phyloP scores from a whole-genome alignment of 345 rosid genomes.

The Mallotus nudiflorus region DNA sequence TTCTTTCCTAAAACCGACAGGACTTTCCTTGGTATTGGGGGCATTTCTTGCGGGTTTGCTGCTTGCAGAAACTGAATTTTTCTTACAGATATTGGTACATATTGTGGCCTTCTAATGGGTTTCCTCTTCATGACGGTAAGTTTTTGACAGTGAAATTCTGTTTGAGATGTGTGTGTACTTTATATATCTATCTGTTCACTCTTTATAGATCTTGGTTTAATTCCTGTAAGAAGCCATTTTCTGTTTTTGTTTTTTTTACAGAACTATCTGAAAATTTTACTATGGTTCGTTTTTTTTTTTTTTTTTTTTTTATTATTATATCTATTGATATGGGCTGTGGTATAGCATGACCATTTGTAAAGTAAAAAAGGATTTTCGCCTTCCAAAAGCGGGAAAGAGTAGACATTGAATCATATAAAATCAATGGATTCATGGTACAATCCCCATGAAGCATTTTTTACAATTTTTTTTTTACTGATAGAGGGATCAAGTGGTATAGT shows the following conservation, averaged over 20 bases:
- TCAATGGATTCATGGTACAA: too few relatives aligned
- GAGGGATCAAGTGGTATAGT: too few relatives aligned
- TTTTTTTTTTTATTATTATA: background rate
- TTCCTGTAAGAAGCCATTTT: background rate
- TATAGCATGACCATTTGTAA: too few relatives aligned
- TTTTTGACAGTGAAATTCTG: slow-evolving; percentile 11
- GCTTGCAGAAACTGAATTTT: slow-evolving; percentile 99
- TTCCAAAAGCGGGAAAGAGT: too few relatives aligned
- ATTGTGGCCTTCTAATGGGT: slow-evolving; percentile 94
- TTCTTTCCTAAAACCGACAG: slow-evolving; percentile 65
- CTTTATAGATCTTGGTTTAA: background rate
- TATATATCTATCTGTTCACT: background rate
- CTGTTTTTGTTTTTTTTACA: background rate
- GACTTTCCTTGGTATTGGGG: slow-evolving; percentile 98
- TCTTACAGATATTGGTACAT: slow-evolving; percentile 99
- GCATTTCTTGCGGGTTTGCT: slow-evolving; percentile 99
- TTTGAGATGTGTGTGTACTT: slow-evolving; percentile 1
- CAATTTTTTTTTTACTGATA: too few relatives aligned
- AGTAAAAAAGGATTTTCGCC: too few relatives aligned
- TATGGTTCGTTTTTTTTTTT: too few relatives aligned
- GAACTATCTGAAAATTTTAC: background rate
- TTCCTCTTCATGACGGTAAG: slow-evolving; percentile 99
- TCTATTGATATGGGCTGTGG: background rate
- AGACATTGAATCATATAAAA: too few relatives aligned
- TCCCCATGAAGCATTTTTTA: too few relatives aligned